Percentiles rank a stretch among this genome's conserved stretches.
Evolutionary conservation across 192 early-diverging fungal species (phyloP).

Genomic region (Phycomyces nitens): DNA sequence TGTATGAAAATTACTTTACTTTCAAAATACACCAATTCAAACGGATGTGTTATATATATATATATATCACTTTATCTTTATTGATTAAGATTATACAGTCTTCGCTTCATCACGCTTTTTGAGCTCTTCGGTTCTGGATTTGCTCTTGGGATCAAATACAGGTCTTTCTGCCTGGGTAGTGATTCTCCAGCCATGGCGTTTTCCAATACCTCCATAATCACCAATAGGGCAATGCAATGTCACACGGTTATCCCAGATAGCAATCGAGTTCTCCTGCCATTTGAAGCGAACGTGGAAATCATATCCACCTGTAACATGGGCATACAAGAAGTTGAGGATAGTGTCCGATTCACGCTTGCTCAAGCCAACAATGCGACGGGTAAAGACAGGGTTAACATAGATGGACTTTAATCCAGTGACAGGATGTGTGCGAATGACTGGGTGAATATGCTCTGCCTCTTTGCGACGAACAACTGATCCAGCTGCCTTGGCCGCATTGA

Average conservation of each 20-base stretch:
- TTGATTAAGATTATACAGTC: too few relatives aligned
- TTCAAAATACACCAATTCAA: too few relatives aligned
- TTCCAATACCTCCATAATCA: constrained; percentile 23
- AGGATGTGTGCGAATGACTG: constrained; percentile 55
- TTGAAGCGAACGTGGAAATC: constrained; percentile 50
- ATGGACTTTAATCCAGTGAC: constrained; percentile 58
- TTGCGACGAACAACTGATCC: constrained; percentile 23
- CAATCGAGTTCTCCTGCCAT: constrained; percentile 43
- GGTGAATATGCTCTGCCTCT: constrained; percentile 19
- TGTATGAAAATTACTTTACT: too few relatives aligned
- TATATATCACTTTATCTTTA: too few relatives aligned
- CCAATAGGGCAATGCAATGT: constrained; percentile 38
- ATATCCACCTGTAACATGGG: constrained; percentile 42
- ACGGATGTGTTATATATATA: too few relatives aligned
- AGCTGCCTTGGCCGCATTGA: constrained; percentile 6
- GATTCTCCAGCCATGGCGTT: constrained; percentile 25
- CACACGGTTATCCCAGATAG: constrained; percentile 46
- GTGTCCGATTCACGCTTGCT: constrained; percentile 44
- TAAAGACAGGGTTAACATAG: constrained; percentile 55
- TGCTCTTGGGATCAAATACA: constrained; percentile 24
- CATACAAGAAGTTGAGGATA: constrained; percentile 44
- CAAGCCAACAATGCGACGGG: constrained; percentile 46
- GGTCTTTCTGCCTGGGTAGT: constrained; percentile 25
- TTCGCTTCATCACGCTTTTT: neutral
- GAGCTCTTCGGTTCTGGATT: constrained; percentile 12